Conservation (phyloP, 495 filamentous ascomycete species). For the Articulospora tetracladia region DNA sequence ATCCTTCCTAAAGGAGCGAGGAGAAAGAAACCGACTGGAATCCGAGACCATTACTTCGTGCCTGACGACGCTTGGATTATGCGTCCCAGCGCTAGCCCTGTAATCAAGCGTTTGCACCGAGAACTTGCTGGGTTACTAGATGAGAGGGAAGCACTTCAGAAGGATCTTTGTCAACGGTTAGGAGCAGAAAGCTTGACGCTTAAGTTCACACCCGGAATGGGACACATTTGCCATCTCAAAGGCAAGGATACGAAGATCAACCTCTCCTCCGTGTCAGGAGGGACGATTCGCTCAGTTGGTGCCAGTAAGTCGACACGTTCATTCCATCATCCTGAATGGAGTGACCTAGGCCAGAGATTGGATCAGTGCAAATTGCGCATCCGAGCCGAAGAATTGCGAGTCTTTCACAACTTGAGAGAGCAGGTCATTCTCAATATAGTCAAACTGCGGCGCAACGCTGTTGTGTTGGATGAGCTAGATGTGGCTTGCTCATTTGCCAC, state of each 20-base stretch:
- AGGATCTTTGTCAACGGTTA: conserved; percentile 46
- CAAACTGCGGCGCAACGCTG: conserved; percentile 80
- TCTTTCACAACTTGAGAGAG: conserved; percentile 65
- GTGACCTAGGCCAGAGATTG: conserved; percentile 65
- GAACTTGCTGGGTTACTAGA: conserved; percentile 52
- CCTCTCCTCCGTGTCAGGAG: conserved; percentile 13
- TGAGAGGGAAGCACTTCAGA: conserved; percentile 56
- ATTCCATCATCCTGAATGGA: conserved; percentile 84
- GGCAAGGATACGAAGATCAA: conserved; percentile 60
- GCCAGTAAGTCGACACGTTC: conserved; percentile 81
- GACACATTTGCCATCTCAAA: conserved; percentile 88
- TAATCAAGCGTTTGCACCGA: conserved; percentile 61
- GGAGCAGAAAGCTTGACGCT: conserved; percentile 62
- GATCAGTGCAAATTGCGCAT: conserved; percentile 73
- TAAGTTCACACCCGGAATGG: conserved; percentile 76
- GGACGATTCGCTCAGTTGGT: conserved; percentile 44
- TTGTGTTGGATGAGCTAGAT: conserved; percentile 88
- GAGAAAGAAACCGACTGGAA: conserved; percentile 36
- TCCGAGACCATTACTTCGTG: conserved; percentile 47
- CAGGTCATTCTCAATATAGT: conserved; percentile 74
- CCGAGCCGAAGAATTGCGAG: conserved; percentile 27
- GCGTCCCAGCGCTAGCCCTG: conserved; percentile 66
- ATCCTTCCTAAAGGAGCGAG: conserved; percentile 35
- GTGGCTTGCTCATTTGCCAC: conserved; percentile 78
- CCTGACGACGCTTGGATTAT: conserved; percentile 80